Percentiles rank a stretch among this genome's conserved stretches.
Conservation (phyloP, 352 stramenopile genomes). For the Paralagenidium karlingii region DNA sequence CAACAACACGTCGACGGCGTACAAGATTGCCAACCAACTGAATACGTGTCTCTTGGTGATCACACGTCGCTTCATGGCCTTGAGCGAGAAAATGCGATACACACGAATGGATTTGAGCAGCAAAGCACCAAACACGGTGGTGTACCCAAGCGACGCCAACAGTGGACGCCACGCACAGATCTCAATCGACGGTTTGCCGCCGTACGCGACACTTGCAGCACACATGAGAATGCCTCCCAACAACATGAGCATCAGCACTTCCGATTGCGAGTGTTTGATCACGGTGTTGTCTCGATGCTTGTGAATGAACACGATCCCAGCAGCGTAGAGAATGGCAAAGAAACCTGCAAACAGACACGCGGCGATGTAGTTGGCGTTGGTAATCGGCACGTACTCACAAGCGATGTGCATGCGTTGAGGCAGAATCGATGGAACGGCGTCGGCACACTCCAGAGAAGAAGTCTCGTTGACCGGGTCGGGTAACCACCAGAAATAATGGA, state of each 20-base stretch:
- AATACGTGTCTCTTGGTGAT: conserved; percentile 25
- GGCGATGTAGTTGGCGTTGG: conserved; percentile 8
- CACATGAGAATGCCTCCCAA: conserved; percentile 38
- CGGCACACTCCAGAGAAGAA: conserved; percentile 15
- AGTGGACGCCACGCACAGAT: conserved; percentile 23
- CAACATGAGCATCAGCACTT: conserved; percentile 41
- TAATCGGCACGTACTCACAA: conserved; percentile 22
- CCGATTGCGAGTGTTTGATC: conserved; percentile 55
- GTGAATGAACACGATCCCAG: conserved; percentile 17
- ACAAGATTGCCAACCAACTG: conserved; percentile 22
- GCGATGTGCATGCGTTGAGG: conserved; percentile 11
- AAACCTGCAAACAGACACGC: conserved; percentile 6
- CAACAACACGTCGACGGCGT: conserved; percentile 20
- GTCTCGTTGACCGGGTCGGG: conserved; percentile 5
- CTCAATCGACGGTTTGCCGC: conserved; percentile 16
- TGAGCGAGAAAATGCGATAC: conserved; percentile 35
- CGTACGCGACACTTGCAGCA: conserved; percentile 18
- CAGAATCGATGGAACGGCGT: conserved; percentile 4
- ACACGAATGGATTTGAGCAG: conserved; percentile 40
- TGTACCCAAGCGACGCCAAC: conserved; percentile 22
- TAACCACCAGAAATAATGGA: conserved; percentile 25
- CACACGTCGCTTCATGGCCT: conserved; percentile 23
- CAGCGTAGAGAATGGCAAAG: conserved; percentile 2
- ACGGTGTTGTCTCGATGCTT: conserved; percentile 26
- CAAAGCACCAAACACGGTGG: conserved; percentile 22